Conservation (phyloP, 441 rosid species). For the Pelargonium myrrhifolium region DNA sequence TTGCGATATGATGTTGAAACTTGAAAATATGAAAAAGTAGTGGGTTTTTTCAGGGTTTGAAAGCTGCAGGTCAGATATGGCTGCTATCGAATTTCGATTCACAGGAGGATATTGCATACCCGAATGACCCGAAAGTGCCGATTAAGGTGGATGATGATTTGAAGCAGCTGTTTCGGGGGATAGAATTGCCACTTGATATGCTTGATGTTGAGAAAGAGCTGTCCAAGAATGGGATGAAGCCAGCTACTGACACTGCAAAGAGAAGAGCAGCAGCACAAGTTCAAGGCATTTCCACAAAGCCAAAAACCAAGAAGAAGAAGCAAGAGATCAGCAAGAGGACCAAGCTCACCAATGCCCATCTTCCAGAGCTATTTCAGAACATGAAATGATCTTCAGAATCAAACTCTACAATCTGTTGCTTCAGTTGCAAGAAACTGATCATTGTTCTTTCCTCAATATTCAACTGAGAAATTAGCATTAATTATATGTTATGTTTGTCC, state of each 20-base stretch:
- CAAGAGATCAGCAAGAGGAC: conserved; percentile 76
- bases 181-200: conserved; percentile 67
- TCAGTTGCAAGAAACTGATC: no score
- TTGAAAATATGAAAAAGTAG: not conserved
- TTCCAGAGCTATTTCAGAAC: conserved; percentile 68
- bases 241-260: conserved; percentile 64
- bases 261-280: conserved; percentile 75
- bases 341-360: conserved; percentile 74
- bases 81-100: conserved; percentile 59
- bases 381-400: conserved; percentile 18
- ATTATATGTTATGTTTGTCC: no score
- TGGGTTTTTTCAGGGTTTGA: conserved; percentile 39
- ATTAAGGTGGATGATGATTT: conserved; percentile 67
- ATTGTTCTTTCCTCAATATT: no score
- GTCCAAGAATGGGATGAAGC: conserved; percentile 70
- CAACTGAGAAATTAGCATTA: no score
- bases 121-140: conserved; percentile 57
- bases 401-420: no score
- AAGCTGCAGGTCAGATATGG: conserved; percentile 62
- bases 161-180: conserved; percentile 51
- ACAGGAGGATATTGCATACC: conserved; percentile 72
- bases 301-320: conserved; percentile 66
- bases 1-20: not conserved
- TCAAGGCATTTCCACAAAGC: conserved; percentile 47
- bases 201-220: conserved; percentile 78